A percentile compares a stretch with the other conserved stretches of the same genome.
Evolutionary conservation across 352 stramenopile species (phyloP).

Genomic region (Globisporangium mamillatum): DNA sequence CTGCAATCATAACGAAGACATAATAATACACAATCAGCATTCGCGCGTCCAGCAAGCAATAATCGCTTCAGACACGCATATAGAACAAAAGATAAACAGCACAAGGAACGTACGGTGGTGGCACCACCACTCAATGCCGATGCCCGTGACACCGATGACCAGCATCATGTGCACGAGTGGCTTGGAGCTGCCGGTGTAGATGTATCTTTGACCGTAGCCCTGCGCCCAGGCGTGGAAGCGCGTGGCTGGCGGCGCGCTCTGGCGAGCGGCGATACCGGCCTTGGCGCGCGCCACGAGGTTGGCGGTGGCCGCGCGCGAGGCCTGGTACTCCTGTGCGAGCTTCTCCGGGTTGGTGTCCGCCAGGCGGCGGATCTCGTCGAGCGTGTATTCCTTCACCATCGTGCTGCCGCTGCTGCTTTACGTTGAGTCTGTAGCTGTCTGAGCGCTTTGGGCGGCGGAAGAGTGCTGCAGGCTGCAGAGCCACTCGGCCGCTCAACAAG

Average conservation of each 20-base stretch:
- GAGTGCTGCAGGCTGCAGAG: not conserved
- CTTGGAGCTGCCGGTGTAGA: conserved; percentile 73
- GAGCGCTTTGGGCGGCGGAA: too few species aligned
- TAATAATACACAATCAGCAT: not conserved
- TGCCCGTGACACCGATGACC: conserved; percentile 51
- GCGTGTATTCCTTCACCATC: conserved; percentile 65
- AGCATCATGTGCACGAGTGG: conserved; percentile 78
- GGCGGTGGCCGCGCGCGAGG: conserved; percentile 54
- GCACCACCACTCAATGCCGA: conserved; percentile 58
- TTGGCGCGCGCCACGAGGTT: conserved; percentile 63
- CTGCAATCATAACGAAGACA: conserved; percentile 17
- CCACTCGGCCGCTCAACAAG: not conserved
- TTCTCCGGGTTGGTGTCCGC: conserved; percentile 70
- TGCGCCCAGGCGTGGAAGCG: conserved; percentile 70
- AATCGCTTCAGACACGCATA: too few species aligned
- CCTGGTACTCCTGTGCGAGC: conserved; percentile 70
- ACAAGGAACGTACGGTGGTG: conserved; percentile 45
- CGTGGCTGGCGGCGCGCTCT: conserved; percentile 45
- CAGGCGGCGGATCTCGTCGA: conserved; percentile 79
- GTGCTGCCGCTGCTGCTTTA: not conserved
- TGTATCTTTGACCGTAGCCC: conserved; percentile 70
- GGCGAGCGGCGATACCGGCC: conserved; percentile 58
- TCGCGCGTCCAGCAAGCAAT: not conserved
- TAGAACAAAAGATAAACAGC: too few species aligned
- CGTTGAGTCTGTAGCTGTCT: too few species aligned